Evolutionary conservation across 768 basidiomycete genomes (phyloP), one percentile per base, ranked within the genome.

Genomic region (Tricholoma bakamatsutake): DNA sequence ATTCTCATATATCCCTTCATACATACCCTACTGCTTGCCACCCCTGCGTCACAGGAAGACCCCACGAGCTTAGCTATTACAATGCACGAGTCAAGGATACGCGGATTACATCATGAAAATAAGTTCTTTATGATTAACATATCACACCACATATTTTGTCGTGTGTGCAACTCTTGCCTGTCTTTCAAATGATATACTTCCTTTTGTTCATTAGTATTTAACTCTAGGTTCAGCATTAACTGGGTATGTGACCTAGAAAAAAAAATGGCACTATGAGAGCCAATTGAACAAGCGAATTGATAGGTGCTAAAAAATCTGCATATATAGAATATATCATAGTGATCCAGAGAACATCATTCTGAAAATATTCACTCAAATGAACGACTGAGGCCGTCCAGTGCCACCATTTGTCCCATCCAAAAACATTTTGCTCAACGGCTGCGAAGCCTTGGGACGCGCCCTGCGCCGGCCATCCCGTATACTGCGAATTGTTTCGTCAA

Each of bases 401-500:
- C 42, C 57, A n/a, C 57, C 64, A 21, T 59, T 63, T 13, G 70
- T 67, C 15, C 89, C 89, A 61, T 92, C 90, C 50, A 88, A 62
- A 63, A 92, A 90, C 28, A 93, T 90, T 77, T 87, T 89, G 73
- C 87, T 90, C 52, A 88, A 66, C 2, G 84, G 86, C 47, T 84
- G 73, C 7, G 66, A 62, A 17, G 34, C 18, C n/a, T 48, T 28
- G 43, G 75, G 74, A 46, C 81, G 76, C 27, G 69, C 71, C 57
- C 83, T 74, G 46, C 81, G 75, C 65, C 77, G 81, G 34, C 84
- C 92, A 48, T 80, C 81, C 43, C 82, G 80, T 75, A 93, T 80
- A 58, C 85, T 92, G 15, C 88, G 84, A 39, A 98, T 87, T 1
- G 88, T 89, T 62, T 89, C 81, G 60, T 98, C 93, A 31, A 96